Base-by-base conservation (phyloP, 257 asterid species). In the Jacaranda copaia region DNA sequence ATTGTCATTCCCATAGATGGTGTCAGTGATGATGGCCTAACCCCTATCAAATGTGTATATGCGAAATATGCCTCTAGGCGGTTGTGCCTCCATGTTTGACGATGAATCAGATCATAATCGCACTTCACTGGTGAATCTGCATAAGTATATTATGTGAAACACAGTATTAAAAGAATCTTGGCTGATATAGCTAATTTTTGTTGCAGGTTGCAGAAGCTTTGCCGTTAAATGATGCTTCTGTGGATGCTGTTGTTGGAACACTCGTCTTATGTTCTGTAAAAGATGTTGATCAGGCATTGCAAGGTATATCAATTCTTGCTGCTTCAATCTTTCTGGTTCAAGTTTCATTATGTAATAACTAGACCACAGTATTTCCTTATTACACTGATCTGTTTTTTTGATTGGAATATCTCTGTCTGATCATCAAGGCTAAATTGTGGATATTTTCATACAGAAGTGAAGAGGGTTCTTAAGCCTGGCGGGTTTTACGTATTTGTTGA, bases 401-500 rank as follows among this genome's bases (percentile, higher is more conserved):
- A n/a, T n/a, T n/a, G n/a, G n/a, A n/a, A n/a, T 39, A 9, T 69
- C 48, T 7, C 1, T 25, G 16, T 46, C 13, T 39, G 38, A 4
- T 48, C 43, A 16, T 15, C 4, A 32, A 53, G 8, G 60, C 68
- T 43, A 40, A 72, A 35, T 76, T 35, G 19, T 53, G 13, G 6
- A 74, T 64, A 25, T 9, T 69, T 15, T 55, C 45, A 2, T 80
- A 18, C 84, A 94, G 99, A 94, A 86, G 84, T 94, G 70, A 88
- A 69, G 81, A 87, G 99, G 88, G 99, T 94, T 81, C 98, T 94
- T 62, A 89, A 81, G 87, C 98, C 98, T 0, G 99, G 99, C 1
- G 99, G 99, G 16, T 0, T 79, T 36, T 94, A 87, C 86, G 46
- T 94, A 73, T 94, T 94, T 72, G 89, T 91, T 19, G 98, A 94